phyloP scores from a whole-genome alignment of 768 basidiomycete species.

The Lactarius sp. region DNA sequence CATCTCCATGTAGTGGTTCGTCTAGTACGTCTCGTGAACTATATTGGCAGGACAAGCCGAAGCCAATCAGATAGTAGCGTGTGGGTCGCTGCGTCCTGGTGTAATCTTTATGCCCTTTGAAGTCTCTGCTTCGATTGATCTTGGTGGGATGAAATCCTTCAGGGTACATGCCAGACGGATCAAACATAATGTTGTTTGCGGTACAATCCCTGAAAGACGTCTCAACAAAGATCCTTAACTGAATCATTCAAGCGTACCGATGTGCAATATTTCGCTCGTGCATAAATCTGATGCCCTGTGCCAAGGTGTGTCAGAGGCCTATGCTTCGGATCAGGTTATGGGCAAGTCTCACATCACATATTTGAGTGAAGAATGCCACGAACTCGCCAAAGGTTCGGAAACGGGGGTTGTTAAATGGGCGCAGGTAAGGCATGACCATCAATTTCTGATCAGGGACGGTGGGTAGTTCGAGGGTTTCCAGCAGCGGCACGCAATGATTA shows the following conservation, averaged over 20 bases:
- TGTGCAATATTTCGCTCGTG: constrained; percentile 25
- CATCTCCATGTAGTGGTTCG: constrained; percentile 36
- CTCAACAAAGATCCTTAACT: neutral
- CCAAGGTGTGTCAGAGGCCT: neutral
- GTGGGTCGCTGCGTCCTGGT: constrained; percentile 27
- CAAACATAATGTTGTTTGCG: neutral
- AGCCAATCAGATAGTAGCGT: constrained; percentile 33
- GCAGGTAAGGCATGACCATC: constrained; percentile 23
- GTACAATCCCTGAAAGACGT: constrained; percentile 14
- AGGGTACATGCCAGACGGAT: no score
- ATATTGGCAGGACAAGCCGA: constrained; percentile 22
- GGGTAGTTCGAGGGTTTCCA: constrained; percentile 7
- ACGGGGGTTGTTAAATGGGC: constrained; percentile 16
- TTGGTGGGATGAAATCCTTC: neutral
- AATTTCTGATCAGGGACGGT: constrained; percentile 3
- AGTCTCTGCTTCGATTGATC: constrained; percentile 23
- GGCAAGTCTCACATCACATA: constrained; percentile 1
- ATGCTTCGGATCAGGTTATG: neutral
- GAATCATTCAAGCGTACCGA: constrained; percentile 29
- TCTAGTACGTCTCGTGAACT: constrained; percentile 30
- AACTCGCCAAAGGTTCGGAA: no score
- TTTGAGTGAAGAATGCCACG: no score
- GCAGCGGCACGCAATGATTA: neutral
- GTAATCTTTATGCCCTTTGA: constrained; percentile 5
- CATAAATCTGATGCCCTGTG: constrained; percentile 23